These are phyloP conservation scores for Panellus pusillus DNA, from an alignment of 768 basidiomycete species.

Conservation along the genomic window DNA sequence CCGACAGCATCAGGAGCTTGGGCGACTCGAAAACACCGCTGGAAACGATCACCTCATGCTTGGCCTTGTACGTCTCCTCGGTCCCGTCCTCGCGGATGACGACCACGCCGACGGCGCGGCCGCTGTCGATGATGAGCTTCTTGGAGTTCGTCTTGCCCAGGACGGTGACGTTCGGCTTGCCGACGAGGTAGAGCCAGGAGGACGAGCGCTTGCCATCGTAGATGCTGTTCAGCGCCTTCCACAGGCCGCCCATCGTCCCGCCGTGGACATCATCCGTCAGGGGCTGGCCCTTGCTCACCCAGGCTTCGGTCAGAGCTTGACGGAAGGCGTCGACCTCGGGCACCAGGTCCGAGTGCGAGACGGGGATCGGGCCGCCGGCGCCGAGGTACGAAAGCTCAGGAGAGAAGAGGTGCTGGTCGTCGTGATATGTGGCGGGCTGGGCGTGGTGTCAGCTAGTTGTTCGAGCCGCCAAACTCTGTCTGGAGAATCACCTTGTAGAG, in stretches of 20 bases:
- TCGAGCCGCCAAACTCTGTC: not conserved
- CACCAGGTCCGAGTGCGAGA: conserved; percentile 13
- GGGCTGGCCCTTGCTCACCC: conserved; percentile 14
- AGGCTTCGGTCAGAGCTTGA: conserved; percentile 11
- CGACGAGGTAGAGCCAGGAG: conserved; percentile 15
- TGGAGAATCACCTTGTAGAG: conserved; percentile 9
- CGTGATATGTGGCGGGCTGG: conserved; percentile 18
- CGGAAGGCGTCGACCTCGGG: conserved; percentile 14
- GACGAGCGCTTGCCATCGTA: conserved; percentile 16
- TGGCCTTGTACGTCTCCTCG: conserved; percentile 18
- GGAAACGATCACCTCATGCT: conserved; percentile 12
- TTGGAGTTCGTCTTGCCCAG: conserved; percentile 17
- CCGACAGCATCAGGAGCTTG: conserved; percentile 13
- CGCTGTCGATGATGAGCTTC: conserved; percentile 15
- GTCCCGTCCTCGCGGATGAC: conserved; percentile 19
- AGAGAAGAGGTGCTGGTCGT: conserved; percentile 15
- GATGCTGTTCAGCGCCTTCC: conserved; percentile 17
- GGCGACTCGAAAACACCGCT: conserved; percentile 18
- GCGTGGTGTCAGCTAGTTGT: not conserved
- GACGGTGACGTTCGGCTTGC: conserved; percentile 14
- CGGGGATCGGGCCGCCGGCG: conserved; percentile 13
- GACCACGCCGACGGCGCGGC: conserved; percentile 15
- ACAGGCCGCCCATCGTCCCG: conserved; percentile 14
- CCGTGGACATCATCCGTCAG: conserved; percentile 15
- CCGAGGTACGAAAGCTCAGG: conserved; percentile 16